These are phyloP conservation scores for Entomortierella chlamydospora DNA, from an alignment of 192 early-diverging fungal species.

Conservation along the genomic window DNA sequence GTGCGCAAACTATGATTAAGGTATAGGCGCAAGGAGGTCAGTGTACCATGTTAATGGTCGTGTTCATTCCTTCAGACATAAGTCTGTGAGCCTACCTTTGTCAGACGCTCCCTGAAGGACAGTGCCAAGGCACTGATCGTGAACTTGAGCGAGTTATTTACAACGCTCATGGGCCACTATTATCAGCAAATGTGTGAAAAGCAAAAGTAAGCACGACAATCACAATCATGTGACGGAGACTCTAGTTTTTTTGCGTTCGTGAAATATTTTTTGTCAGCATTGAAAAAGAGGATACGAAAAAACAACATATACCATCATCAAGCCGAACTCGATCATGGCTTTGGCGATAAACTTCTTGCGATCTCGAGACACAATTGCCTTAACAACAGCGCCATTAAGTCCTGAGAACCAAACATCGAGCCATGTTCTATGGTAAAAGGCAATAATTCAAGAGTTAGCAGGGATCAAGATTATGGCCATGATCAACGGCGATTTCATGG, in stretches of 20 bases:
- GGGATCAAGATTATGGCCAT: too few species aligned
- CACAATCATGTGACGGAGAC: neutral
- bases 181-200: neutral
- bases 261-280: neutral
- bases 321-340: conserved; percentile 72
- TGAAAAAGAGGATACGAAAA: too few species aligned
- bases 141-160: conserved; percentile 72
- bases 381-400: conserved; percentile 79
- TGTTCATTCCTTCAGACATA: neutral
- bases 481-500: too few species aligned
- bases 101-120: conserved; percentile 68
- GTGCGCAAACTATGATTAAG: conserved; percentile 63
- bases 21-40: neutral
- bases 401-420: conserved; percentile 73
- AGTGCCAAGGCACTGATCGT: conserved; percentile 67
- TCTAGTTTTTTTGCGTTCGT: neutral
- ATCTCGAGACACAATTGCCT: conserved; percentile 77
- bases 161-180: conserved; percentile 73
- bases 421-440: conserved; percentile 66
- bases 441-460: neutral
- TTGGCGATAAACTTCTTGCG: conserved; percentile 69
- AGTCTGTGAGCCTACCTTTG: conserved; percentile 51
- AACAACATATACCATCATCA: conserved; percentile 64
- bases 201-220: neutral
- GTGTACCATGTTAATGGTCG: neutral